Percentiles rank a stretch among this genome's conserved stretches.
phyloP scores from a whole-genome alignment of 495 filamentous ascomycete genomes.

The Daldinia caldariorum region DNA sequence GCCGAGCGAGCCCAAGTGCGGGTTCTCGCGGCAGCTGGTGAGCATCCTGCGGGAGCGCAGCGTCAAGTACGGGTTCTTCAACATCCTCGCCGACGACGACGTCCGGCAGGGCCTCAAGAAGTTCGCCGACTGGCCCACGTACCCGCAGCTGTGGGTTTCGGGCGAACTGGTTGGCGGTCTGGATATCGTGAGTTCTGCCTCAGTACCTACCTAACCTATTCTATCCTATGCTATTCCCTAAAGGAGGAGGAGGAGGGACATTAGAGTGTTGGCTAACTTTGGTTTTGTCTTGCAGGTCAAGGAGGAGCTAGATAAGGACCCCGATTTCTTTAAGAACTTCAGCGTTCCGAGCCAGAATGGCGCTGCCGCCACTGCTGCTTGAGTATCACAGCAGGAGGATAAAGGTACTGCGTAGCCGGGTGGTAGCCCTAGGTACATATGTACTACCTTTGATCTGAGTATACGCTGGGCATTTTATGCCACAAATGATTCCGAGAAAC shows the following conservation, averaged over 20 bases:
- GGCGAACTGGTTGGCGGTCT: constrained; percentile 90
- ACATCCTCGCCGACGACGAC: constrained; percentile 97
- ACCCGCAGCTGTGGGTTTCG: constrained; percentile 85
- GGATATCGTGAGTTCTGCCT: constrained; percentile 97
- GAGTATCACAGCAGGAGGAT: neutral
- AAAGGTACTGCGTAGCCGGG: neutral
- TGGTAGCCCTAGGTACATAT: neutral
- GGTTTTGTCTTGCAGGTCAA: constrained; percentile 59
- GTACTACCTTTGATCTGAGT: neutral
- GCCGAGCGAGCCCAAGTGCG: constrained; percentile 89
- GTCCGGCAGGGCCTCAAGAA: constrained; percentile 95
- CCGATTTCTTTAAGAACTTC: constrained; percentile 79
- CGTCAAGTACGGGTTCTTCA: constrained; percentile 98
- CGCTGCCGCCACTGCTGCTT: constrained; percentile 42
- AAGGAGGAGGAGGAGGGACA: too few species aligned
- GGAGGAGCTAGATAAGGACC: constrained; percentile 69
- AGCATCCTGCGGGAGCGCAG: constrained; percentile 83
- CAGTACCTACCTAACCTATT: too few species aligned
- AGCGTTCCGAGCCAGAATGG: constrained; percentile 59
- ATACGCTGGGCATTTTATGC: neutral
- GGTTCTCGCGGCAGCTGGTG: constrained; percentile 91
- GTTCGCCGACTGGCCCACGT: constrained; percentile 97
- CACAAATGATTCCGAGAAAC: constrained; percentile 4
- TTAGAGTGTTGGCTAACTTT: constrained; percentile 32
- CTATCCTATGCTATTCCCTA: too few species aligned